Conservation (phyloP, 768 basidiomycete species). For the Hygrophoropsis aurantiaca region DNA sequence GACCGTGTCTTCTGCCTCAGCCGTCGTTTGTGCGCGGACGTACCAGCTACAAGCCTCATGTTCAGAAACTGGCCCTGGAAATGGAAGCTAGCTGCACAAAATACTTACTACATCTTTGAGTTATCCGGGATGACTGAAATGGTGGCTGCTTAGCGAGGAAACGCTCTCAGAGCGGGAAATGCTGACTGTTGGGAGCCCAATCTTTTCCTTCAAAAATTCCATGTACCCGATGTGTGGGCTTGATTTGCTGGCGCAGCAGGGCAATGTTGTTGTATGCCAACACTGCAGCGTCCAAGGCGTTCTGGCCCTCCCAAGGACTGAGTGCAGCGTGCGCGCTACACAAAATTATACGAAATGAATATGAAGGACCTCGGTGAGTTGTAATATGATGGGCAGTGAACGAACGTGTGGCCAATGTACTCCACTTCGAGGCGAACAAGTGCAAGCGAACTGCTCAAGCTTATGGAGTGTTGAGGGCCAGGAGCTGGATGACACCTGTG, state of each 20-base stretch:
- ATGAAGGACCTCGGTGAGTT: not conserved
- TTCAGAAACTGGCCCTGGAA: no score
- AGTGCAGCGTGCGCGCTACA: conserved; percentile 73
- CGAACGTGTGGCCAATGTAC: conserved; percentile 73
- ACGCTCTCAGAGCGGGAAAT: not conserved
- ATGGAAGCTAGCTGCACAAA: not conserved
- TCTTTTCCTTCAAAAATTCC: conserved; percentile 75
- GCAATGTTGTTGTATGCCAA: conserved; percentile 80
- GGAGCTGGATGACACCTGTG: conserved; percentile 88
- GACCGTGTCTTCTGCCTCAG: conserved; percentile 56
- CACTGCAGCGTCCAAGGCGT: conserved; percentile 86
- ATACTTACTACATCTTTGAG: conserved; percentile 62
- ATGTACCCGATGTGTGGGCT: conserved; percentile 76
- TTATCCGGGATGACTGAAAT: conserved; percentile 81
- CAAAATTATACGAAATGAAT: not conserved
- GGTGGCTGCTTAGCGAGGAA: not conserved
- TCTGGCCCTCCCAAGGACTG: conserved; percentile 83
- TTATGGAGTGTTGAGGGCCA: conserved; percentile 68
- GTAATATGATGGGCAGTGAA: no score
- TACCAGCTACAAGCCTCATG: conserved; percentile 48
- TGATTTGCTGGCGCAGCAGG: conserved; percentile 77
- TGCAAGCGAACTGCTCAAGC: conserved; percentile 64
- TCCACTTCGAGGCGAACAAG: conserved; percentile 59
- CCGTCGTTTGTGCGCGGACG: conserved; percentile 68
- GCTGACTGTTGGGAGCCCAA: conserved; percentile 73